phyloP scores from a whole-genome alignment of 345 rosid genomes.

The Schrenkiella parvula region DNA sequence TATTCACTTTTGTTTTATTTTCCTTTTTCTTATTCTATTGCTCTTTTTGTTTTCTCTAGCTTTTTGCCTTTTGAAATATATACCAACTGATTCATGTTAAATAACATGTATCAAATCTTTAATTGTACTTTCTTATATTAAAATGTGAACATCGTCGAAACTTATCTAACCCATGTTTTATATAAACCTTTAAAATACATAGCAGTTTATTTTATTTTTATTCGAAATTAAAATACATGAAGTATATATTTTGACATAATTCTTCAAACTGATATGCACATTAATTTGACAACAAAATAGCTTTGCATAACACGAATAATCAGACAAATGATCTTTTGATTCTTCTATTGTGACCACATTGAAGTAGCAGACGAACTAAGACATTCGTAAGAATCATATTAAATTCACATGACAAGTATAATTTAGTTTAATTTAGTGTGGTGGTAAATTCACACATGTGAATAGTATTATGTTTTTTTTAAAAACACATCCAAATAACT shows the following conservation, averaged over 20 bases:
- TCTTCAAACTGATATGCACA: not conserved
- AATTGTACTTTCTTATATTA: not conserved
- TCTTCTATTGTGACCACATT: too few relatives aligned
- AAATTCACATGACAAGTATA: not conserved
- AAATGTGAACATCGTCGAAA: not conserved
- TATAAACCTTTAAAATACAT: not conserved
- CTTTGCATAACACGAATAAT: not conserved
- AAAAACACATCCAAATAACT: not conserved
- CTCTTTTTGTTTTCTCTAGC: constrained; percentile 45
- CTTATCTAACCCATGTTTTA: not conserved
- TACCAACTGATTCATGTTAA: not conserved
- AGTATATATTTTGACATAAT: not conserved
- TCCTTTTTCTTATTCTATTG: constrained; percentile 34
- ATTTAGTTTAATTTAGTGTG: not conserved
- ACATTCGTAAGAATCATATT: not conserved
- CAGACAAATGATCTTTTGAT: not conserved
- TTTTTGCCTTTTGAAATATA: constrained; percentile 5
- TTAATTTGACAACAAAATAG: not conserved
- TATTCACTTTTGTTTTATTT: constrained; percentile 14
- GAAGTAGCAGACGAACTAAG: too few relatives aligned
- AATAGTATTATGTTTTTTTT: not conserved
- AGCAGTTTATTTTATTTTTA: too few relatives aligned
- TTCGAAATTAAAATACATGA: too few relatives aligned
- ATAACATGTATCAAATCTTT: not conserved
- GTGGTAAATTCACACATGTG: constrained; percentile 23